Evolutionary conservation across 805 yeast species (phyloP).

Genomic region (Pichia nanzhaoensis): DNA sequence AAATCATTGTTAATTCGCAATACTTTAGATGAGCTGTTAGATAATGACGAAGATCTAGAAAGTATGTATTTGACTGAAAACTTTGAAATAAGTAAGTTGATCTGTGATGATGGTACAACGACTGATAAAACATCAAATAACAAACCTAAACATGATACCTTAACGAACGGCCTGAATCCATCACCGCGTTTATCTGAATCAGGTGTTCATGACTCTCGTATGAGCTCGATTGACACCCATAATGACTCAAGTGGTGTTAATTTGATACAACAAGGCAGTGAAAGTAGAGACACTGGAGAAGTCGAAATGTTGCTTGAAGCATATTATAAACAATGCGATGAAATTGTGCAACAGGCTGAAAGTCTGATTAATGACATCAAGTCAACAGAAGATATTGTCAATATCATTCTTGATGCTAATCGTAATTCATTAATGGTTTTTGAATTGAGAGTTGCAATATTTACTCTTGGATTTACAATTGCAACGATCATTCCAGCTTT

Average conservation of each 20-base stretch:
- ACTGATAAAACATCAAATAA: neutral
- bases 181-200: neutral
- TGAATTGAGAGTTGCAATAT: constrained; percentile 75
- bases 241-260: neutral
- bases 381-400: constrained; percentile 89
- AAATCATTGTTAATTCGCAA: constrained; percentile 68
- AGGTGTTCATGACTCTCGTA: neutral
- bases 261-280: constrained; percentile 3
- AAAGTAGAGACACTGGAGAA: constrained; percentile 43
- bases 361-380: constrained; percentile 75
- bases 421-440: constrained; percentile 85
- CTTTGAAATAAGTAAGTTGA: constrained; percentile 14
- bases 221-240: neutral
- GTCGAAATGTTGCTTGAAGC: constrained; percentile 84
- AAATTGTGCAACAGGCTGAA: constrained; percentile 85
- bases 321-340: constrained; percentile 87
- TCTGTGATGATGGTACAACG: neutral
- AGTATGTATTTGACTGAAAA: constrained; percentile 66
- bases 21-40: constrained; percentile 76
- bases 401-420: constrained; percentile 84
- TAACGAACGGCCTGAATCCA: neutral
- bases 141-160: neutral
- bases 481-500: constrained; percentile 84
- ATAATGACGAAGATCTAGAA: constrained; percentile 78
- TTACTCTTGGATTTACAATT: constrained; percentile 77